Percentiles rank a stretch among this genome's conserved stretches.
These are phyloP conservation scores for Irpex lacteus DNA, from an alignment of 1,284 basidiomycete genomes.

Conservation along the genomic window DNA sequence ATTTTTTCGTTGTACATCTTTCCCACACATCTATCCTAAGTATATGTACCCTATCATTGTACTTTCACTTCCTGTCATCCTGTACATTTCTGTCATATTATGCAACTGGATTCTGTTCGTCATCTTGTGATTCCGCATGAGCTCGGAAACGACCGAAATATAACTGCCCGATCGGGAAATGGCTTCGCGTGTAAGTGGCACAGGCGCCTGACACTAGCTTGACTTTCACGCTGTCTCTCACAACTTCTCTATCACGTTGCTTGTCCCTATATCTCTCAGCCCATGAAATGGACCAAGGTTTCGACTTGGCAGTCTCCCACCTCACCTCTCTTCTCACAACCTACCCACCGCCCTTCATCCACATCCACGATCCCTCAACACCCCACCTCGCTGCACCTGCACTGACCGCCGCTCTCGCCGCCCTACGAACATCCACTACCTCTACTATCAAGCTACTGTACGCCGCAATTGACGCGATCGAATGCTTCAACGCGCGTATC, in stretches of 20 bases:
- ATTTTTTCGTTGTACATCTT: not conserved
- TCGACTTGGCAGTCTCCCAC: conserved; percentile 32
- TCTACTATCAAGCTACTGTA: conserved; percentile 30
- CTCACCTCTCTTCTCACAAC: conserved; percentile 47
- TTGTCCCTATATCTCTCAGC: too few relatives aligned
- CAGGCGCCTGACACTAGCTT: too few relatives aligned
- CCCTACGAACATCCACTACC: not conserved
- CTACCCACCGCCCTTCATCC: conserved; percentile 65
- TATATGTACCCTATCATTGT: conserved; percentile 1
- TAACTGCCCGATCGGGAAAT: not conserved
- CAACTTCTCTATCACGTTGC: too few relatives aligned
- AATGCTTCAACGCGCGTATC: conserved; percentile 63
- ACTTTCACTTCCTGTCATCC: not conserved
- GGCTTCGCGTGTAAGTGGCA: too few relatives aligned
- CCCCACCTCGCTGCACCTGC: conserved; percentile 42
- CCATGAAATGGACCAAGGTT: conserved; percentile 20
- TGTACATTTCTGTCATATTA: not conserved
- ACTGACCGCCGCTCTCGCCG: conserved; percentile 31
- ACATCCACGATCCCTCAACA: conserved; percentile 62
- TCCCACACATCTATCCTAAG: not conserved
- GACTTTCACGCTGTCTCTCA: too few relatives aligned
- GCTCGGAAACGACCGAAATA: not conserved
- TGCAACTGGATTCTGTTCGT: not conserved
- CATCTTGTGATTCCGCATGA: not conserved
- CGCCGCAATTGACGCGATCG: conserved; percentile 56